Base-by-base conservation (phyloP, 257 asterid genomes). In the Scutellaria baicalensis region DNA sequence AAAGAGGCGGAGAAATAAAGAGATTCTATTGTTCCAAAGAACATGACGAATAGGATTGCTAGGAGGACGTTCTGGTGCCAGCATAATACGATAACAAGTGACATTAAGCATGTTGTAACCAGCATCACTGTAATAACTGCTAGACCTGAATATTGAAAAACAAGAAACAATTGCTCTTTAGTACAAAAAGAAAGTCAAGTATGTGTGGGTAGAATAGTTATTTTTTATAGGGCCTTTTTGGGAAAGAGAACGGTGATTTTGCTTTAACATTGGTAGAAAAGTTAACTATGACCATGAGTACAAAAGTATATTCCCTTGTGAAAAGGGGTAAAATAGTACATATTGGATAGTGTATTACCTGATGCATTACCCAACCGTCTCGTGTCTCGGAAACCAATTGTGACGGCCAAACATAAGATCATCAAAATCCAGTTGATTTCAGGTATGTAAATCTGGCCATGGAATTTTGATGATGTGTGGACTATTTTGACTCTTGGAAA, bases 111-210 rank as follows among this genome's bases (percentile, higher is more conserved):
- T 12, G 97, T 92, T 0, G 97, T 92, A 5, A 92, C 97, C 72
- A 92, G 80, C 97, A 92, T 92, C 57, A 92, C 96, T 0, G 96
- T 87, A 62, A 92, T 92, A 33, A 92, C 96, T 6, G 97, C 97
- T 70, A 92, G 81, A 69, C 97, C 97, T 84, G 82, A 69, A 61
- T 33, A 20, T 9, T 14, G 50, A 18, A 17, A 40, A 61, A 69
- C 33, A 57, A 64, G 13, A 7, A 20, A 13, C 3, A 39, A 40
- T 21, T 8, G 33, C 33, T 0, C 33, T 27, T 27, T 2, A 0
- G 33, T 27, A 27, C 33, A 27, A 1, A 27, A 27, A 27, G 33
- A 27, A 27, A 27, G 33, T 27, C 33, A 27, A 27, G 33, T n/a
- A n/a, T n/a, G n/a, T n/a, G n/a, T n/a, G n/a, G n/a, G n/a, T n/a